Evolutionary conservation across 768 basidiomycete genomes (phyloP).

Genomic region (Boletus subcaerulescens): DNA sequence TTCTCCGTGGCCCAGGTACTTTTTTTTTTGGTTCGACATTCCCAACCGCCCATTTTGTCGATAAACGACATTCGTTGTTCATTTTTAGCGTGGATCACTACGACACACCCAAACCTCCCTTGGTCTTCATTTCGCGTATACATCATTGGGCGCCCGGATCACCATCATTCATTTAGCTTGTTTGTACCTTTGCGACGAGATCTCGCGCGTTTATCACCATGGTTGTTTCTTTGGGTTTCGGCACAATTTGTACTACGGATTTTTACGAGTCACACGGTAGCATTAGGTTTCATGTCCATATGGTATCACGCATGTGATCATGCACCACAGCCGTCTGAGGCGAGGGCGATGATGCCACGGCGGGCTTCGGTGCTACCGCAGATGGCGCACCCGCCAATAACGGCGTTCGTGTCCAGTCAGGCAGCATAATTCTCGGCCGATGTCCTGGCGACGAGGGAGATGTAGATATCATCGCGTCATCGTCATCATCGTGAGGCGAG

Average conservation of each 20-base stretch:
- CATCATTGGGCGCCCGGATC: neutral
- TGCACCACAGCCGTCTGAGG: constrained; percentile 35
- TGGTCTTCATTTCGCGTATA: neutral
- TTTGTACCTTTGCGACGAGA: neutral
- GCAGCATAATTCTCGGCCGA: constrained; percentile 48
- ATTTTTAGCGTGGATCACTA: neutral
- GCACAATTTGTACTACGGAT: no score
- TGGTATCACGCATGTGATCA: constrained; percentile 15
- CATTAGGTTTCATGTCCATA: constrained; percentile 8
- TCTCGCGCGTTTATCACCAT: neutral
- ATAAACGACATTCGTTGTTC: neutral
- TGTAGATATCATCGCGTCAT: constrained; percentile 30
- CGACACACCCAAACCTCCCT: neutral
- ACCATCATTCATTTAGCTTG: neutral
- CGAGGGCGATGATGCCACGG: neutral
- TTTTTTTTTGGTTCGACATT: neutral
- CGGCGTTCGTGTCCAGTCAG: constrained; percentile 77
- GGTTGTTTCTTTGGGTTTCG: neutral
- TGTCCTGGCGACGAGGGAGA: constrained; percentile 24
- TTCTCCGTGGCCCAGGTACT: constrained; percentile 8
- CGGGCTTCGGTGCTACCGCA: constrained; percentile 31
- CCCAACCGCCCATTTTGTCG: neutral
- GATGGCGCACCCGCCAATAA: constrained; percentile 64
- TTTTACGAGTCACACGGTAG: neutral
- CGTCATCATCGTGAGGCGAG: constrained; percentile 38